phyloP scores from a whole-genome alignment of 2,329 filamentous ascomycete species.

The Sordariomycetes sp. region DNA sequence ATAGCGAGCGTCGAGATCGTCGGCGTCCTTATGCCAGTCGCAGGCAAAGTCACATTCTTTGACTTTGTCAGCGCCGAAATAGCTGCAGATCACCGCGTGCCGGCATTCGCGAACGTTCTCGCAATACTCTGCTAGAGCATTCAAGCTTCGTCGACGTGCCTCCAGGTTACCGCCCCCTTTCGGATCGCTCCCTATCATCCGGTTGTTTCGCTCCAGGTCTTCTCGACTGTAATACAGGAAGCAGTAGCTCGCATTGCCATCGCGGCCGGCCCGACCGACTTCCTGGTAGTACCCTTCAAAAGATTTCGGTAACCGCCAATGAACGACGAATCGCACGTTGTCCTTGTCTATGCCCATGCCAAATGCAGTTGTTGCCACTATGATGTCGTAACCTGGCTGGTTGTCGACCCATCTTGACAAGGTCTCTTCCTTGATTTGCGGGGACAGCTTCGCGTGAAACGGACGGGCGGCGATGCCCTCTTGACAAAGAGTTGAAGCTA shows the following conservation, averaged over 20 bases:
- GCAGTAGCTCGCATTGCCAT: constrained; percentile 78
- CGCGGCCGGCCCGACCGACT: constrained; percentile 81
- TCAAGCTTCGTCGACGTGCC: constrained; percentile 52
- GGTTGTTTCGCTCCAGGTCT: constrained; percentile 67
- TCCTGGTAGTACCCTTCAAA: constrained; percentile 97
- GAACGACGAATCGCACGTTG: constrained; percentile 86
- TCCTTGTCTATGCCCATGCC: constrained; percentile 98
- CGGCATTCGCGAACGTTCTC: constrained; percentile 67
- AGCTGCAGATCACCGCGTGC: constrained; percentile 64
- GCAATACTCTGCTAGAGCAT: constrained; percentile 69
- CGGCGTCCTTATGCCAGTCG: constrained; percentile 65
- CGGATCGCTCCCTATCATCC: constrained; percentile 38
- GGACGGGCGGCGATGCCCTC: constrained; percentile 66
- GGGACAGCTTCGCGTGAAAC: constrained; percentile 61
- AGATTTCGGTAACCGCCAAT: constrained; percentile 88
- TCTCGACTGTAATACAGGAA: constrained; percentile 87
- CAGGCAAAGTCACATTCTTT: constrained; percentile 66
- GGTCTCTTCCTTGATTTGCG: constrained; percentile 61
- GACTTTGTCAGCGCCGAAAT: constrained; percentile 51
- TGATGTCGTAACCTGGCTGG: constrained; percentile 72
- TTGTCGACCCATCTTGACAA: constrained; percentile 65
- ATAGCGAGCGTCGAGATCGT: constrained; percentile 48
- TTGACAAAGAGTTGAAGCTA: constrained; percentile 55
- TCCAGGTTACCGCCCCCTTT: constrained; percentile 32
- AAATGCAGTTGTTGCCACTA: constrained; percentile 92